Conservation (phyloP, 164 flowering plant species). For the Taxillus chinensis region DNA sequence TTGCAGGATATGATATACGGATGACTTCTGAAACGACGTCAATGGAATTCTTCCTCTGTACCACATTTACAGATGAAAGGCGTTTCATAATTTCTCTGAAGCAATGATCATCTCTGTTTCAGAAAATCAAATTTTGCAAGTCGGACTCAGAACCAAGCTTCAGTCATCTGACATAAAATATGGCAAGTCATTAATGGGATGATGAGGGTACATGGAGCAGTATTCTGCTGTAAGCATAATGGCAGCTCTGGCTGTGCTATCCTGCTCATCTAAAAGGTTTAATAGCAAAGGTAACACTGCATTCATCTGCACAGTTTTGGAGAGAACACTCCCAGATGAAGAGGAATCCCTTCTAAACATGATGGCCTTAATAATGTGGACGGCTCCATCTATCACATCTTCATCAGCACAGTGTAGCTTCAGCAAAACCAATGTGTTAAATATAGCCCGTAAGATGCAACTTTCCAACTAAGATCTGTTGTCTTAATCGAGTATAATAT, state of each 20-base stretch:
- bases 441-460: background rate
- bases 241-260: constrained; percentile 62
- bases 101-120: constrained; percentile 38
- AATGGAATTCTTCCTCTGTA: constrained; percentile 55
- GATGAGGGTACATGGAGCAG: constrained; percentile 45
- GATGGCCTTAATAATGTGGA: constrained; percentile 46
- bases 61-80: constrained; percentile 16
- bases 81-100: constrained; percentile 41
- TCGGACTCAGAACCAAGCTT: constrained; percentile 11
- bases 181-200: background rate
- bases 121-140: constrained; percentile 16
- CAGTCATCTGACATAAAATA: background rate
- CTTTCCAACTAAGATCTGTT: no score
- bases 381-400: constrained; percentile 47
- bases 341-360: constrained; percentile 30
- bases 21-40: constrained; percentile 56
- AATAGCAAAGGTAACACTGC: constrained; percentile 40
- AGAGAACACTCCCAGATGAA: constrained; percentile 21
- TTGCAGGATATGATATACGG: constrained; percentile 26
- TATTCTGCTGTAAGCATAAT: constrained; percentile 57
- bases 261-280: constrained; percentile 66
- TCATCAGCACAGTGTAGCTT: constrained; percentile 62
- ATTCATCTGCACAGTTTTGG: constrained; percentile 30
- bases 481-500: no score
- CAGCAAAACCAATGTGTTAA: constrained; percentile 1